Conservation (phyloP, 805 yeast genomes). For the Isabelozyma rhagii region DNA sequence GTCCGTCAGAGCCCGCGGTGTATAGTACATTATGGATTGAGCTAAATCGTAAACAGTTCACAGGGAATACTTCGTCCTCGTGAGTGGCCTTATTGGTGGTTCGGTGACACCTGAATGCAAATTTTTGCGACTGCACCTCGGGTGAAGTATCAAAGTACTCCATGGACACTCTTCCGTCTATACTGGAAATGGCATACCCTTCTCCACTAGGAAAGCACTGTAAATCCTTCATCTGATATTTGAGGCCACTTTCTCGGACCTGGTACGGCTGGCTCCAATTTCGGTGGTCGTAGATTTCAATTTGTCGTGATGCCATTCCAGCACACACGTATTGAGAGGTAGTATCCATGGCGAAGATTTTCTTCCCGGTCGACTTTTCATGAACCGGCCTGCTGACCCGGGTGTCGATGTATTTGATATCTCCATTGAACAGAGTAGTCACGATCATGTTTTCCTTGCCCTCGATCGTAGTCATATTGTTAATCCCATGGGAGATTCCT, state of each 20-base stretch:
- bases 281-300: slow-evolving; percentile 58
- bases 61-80: slow-evolving; percentile 52
- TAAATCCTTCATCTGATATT: slow-evolving; percentile 59
- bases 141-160: slow-evolving; percentile 58
- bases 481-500: slow-evolving; percentile 28
- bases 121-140: slow-evolving; percentile 44
- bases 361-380: slow-evolving; percentile 27
- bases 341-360: slow-evolving; percentile 63
- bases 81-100: slow-evolving; percentile 31
- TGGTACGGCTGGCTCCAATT: slow-evolving; percentile 44
- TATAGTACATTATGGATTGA: slow-evolving; percentile 36
- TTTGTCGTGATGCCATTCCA: slow-evolving; percentile 50
- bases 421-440: slow-evolving; percentile 63
- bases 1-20: slow-evolving; percentile 53
- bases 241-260: slow-evolving; percentile 60
- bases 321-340: slow-evolving; percentile 43
- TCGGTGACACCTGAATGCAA: slow-evolving; percentile 83
- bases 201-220: slow-evolving; percentile 48
- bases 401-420: slow-evolving; percentile 46
- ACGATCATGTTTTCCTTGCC: slow-evolving; percentile 31
- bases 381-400: slow-evolving; percentile 11
- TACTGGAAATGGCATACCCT: slow-evolving; percentile 66
- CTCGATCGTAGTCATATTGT: slow-evolving; percentile 24
- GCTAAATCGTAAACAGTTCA: slow-evolving; percentile 46
- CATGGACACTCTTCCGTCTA: slow-evolving; percentile 81